Evolutionary conservation across 352 stramenopile species (phyloP), one percentile per base, ranked within the genome.

Genomic region (Pythium phragmiticola): DNA sequence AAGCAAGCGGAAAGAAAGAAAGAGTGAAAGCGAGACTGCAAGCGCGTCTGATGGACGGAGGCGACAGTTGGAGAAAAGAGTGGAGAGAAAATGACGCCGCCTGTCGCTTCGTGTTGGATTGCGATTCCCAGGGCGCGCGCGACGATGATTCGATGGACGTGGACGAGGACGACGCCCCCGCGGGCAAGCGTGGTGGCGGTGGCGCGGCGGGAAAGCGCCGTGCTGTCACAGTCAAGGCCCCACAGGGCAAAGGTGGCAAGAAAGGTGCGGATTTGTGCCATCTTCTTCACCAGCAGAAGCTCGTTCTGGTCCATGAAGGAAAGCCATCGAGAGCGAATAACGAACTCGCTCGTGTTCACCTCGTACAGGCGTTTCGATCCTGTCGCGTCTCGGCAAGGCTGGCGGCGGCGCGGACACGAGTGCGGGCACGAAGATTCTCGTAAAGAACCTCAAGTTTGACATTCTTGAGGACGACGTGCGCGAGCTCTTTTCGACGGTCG

Each of bases 391-490:
- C 13, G 70, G 78, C 59, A 86, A 79, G 63, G 68, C 75, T 13
- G 55, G 57, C 47, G 39, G 39, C 21, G 39, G 39, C 28, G 53
- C 74, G 6, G 54, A 60, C 26, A 12, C 61, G 28, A 77, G 56
- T 49, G 52, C 62, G 8, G 84, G 78, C 65, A 87, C 79, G 34
- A 91, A 90, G 67, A 89, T 93, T 43, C 60, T 93, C 37, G 84
- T 93, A 57, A 88, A 89, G 66, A 93, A 93, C 70, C 76, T 93
- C 13, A 91, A 91, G 66, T 91, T 85, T 50, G 84, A 93, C 63
- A 90, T 93, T 26, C 61, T 93, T 26, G 84, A 93, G 63, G 84
- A 93, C 61, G 84, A 93, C 57, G 76, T 93, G 21, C 78, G 82
- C 37, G 84, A 91, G 73, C 77, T 93, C 36, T 93, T 93, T 55